Base-by-base conservation (phyloP, 1,139 yeast genomes). In the Yamadazyma membranifaciens region DNA sequence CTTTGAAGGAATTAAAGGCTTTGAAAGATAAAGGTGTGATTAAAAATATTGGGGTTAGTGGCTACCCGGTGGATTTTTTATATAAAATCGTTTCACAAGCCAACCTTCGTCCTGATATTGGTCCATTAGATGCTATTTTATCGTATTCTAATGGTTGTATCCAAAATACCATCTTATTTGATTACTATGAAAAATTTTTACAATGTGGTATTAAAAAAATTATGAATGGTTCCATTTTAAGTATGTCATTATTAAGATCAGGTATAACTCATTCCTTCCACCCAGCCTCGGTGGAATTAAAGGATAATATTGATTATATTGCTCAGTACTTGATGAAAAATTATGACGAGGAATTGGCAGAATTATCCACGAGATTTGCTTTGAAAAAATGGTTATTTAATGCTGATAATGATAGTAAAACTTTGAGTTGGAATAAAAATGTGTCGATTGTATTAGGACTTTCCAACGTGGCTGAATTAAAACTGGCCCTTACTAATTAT, bases 111-210 rank as follows among this genome's bases (percentile, higher is more conserved):
- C 56, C 48, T 6, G 62, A 63, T 7, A 70, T 72, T 13, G 84
- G 74, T 1, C 65, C 78, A 0, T 61, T 91, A 43, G 97, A 91
- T 57, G 80, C 83, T 2, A 73, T 89, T 2, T 67, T 91, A 51
- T 83, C 91, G 36, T 91, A 91, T 59, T 82, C 87, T 42, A 83
- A 91, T 56, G 81, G 88, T 57, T 87, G 95, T 54, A 62, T 91
- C 34, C 98, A 91, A 59, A 89, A 89, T 61, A 75, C 78, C n/a
- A 59, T 52, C 9, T 65, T 87, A 36, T 66, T 70, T 29, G 65
- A 74, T 0, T 76, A 74, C 50, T 69, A 73, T 46, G 69, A 72
- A 6, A 65, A 63, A 40, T 80, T 88, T 50, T 59, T 72, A 38
- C 79, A 78, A 2, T 79, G 87, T 22, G 78, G 80, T 2, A 66